These are phyloP conservation scores for Niveomyces coronatus DNA, from an alignment of 2,329 filamentous ascomycete genomes.

Conservation along the genomic window DNA sequence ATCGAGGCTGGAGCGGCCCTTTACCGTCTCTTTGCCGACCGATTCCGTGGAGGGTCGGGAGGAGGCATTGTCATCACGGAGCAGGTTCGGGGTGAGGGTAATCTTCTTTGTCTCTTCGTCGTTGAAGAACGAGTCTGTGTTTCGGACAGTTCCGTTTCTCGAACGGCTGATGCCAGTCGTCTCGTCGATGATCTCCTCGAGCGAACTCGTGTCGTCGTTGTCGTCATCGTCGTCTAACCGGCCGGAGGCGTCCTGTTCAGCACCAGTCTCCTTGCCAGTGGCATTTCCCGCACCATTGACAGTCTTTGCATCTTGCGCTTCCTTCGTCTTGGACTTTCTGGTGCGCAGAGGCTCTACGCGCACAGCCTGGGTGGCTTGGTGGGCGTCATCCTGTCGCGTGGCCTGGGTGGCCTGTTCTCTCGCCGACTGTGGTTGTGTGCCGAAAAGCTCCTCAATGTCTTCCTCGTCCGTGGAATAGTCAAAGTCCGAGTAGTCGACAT, in stretches of 20 bases:
- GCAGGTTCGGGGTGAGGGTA: slow-evolving; percentile 82
- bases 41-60: slow-evolving; percentile 42
- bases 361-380: slow-evolving; percentile 13
- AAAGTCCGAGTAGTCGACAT: slow-evolving; percentile 77
- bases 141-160: slow-evolving; percentile 76
- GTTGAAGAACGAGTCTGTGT: slow-evolving; percentile 95
- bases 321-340: neutral
- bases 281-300: neutral
- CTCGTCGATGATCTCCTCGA: slow-evolving; percentile 54
- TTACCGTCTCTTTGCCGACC: slow-evolving; percentile 33
- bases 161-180: slow-evolving; percentile 49
- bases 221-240: slow-evolving; percentile 1
- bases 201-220: slow-evolving; percentile 40
- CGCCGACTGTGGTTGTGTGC: slow-evolving; percentile 17
- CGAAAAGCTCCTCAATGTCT: slow-evolving; percentile 36
- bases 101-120: slow-evolving; percentile 97
- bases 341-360: slow-evolving; percentile 6
- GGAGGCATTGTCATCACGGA: slow-evolving; percentile 65
- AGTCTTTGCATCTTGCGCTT: slow-evolving; percentile 1
- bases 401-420: slow-evolving; percentile 14
- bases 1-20: slow-evolving; percentile 60
- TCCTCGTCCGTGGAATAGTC: slow-evolving; percentile 76
- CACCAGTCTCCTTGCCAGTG: neutral
- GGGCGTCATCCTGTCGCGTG: slow-evolving; percentile 19
- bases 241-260: slow-evolving; percentile 5